Conservation (phyloP, 192 early-diverging fungal genomes). For the Backusella australiensis region DNA sequence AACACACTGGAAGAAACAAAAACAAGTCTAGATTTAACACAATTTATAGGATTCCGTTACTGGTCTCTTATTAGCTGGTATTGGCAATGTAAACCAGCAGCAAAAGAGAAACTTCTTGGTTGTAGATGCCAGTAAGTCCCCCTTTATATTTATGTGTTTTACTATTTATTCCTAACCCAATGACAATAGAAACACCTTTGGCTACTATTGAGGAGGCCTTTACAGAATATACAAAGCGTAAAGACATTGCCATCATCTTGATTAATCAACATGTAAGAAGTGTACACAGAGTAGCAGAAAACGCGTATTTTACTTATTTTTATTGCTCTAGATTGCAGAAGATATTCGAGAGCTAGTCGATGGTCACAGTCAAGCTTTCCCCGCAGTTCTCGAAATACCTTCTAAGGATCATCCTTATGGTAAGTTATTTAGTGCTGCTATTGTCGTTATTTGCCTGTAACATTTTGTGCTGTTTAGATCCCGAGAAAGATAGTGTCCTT, state of each 20-base stretch:
- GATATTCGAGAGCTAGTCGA: conserved; percentile 89
- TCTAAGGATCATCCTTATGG: conserved; percentile 99
- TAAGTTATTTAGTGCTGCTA: conserved; percentile 9
- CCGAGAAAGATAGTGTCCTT: conserved; percentile 80
- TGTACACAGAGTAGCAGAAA: background rate
- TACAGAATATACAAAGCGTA: conserved; percentile 82
- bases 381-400: conserved; percentile 97
- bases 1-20: too few relatives aligned
- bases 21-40: background rate
- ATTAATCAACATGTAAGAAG: conserved; percentile 90
- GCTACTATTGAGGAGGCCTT: conserved; percentile 78
- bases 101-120: conserved; percentile 95
- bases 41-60: conserved; percentile 77
- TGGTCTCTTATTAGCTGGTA: conserved; percentile 94
- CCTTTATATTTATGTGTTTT: background rate
- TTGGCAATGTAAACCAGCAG: conserved; percentile 92
- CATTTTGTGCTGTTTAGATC: conserved; percentile 35
- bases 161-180: background rate
- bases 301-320: background rate
- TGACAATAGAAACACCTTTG: conserved; percentile 63
- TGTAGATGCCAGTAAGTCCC: conserved; percentile 83
- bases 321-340: conserved; percentile 75
- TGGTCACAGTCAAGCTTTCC: conserved; percentile 89
- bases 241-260: conserved; percentile 97
- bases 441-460: background rate